Evolutionary conservation across 495 filamentous ascomycete species (phyloP).

Genomic region (Sordaria brevicollis): DNA sequence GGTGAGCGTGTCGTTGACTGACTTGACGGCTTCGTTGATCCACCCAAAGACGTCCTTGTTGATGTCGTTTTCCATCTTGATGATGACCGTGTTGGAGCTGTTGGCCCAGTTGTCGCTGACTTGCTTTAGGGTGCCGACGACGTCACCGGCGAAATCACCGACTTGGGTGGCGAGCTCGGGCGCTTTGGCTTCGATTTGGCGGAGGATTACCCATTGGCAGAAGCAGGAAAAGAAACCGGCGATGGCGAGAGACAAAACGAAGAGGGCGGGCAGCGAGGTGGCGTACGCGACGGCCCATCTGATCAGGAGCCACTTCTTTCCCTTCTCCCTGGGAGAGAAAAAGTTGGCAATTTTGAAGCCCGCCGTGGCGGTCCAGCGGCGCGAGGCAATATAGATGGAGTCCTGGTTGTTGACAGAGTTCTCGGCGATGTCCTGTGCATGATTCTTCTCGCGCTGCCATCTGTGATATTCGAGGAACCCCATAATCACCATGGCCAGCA

Average conservation of each 20-base stretch:
- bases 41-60: conserved; percentile 82
- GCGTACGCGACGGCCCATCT: conserved; percentile 84
- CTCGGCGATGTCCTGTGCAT: conserved; percentile 54
- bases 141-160: conserved; percentile 68
- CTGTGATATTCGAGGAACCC: conserved; percentile 69
- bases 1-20: conserved; percentile 79
- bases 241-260: conserved; percentile 75
- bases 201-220: conserved; percentile 74
- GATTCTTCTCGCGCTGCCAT: conserved; percentile 62
- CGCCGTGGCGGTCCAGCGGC: conserved; percentile 60
- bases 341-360: conserved; percentile 61
- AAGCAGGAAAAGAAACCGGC: conserved; percentile 79
- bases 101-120: conserved; percentile 69
- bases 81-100: conserved; percentile 64
- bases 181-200: conserved; percentile 61
- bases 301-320: conserved; percentile 56
- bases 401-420: conserved; percentile 70
- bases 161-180: conserved; percentile 69
- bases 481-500: conserved; percentile 66
- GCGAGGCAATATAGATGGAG: conserved; percentile 75
- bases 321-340: conserved; percentile 35
- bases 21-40: conserved; percentile 70
- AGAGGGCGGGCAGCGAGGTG: conserved; percentile 74
- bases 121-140: conserved; percentile 60
- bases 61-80: conserved; percentile 55